A percentile compares a stretch with the other conserved stretches of the same genome.
These are phyloP conservation scores for Pythium brachiatum DNA, from an alignment of 352 stramenopile genomes.

Conservation along the genomic window DNA sequence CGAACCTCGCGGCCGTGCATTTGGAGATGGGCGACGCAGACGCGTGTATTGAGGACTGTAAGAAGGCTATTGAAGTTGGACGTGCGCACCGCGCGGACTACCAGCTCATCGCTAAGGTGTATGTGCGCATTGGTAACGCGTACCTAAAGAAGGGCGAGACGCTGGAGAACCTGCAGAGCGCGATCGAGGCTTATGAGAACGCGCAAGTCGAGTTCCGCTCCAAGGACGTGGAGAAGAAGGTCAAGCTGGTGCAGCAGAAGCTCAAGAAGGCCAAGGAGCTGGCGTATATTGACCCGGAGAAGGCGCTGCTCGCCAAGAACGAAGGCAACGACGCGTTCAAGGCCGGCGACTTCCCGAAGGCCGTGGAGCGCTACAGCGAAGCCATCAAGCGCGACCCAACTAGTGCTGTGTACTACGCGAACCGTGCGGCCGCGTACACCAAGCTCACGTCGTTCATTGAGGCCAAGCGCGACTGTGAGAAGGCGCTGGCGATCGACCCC, in stretches of 20 bases:
- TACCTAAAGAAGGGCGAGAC: conserved; percentile 94
- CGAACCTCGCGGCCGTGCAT: conserved; percentile 97
- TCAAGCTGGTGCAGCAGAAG: conserved; percentile 94
- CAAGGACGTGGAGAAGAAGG: conserved; percentile 93
- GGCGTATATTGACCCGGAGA: conserved; percentile 96
- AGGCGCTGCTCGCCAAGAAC: conserved; percentile 97
- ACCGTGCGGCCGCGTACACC: conserved; percentile 96
- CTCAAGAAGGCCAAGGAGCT: conserved; percentile 94
- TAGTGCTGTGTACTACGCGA: conserved; percentile 98
- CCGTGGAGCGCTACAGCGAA: conserved; percentile 95
- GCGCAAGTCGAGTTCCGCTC: conserved; percentile 87
- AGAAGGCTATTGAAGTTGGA: conserved; percentile 96
- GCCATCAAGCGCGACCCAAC: conserved; percentile 99
- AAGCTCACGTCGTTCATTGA: conserved; percentile 97
- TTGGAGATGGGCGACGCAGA: conserved; percentile 96
- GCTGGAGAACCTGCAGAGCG: conserved; percentile 80
- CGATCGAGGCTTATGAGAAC: conserved; percentile 87
- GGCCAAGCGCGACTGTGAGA: conserved; percentile 94
- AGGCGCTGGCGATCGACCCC: conserved; percentile 97
- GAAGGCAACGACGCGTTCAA: conserved; percentile 98
- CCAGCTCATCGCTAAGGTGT: conserved; percentile 95
- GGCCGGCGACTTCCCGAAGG: conserved; percentile 91
- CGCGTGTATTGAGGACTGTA: conserved; percentile 92
- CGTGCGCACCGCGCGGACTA: conserved; percentile 94
- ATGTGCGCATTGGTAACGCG: conserved; percentile 95